phyloP scores from a whole-genome alignment of 768 basidiomycete genomes.

The Jaapia argillacea region DNA sequence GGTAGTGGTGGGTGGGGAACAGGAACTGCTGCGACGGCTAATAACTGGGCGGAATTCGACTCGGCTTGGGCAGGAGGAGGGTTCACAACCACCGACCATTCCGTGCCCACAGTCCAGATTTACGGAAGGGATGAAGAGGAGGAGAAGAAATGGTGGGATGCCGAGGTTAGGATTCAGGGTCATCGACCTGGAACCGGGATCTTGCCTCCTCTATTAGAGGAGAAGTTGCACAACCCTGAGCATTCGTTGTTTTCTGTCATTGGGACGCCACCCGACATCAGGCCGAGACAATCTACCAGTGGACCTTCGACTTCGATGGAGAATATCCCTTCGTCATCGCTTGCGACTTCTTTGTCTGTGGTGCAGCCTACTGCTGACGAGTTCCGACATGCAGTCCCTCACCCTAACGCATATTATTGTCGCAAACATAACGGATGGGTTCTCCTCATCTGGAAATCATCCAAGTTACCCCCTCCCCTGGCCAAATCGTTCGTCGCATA shows the following conservation, averaged over 20 bases:
- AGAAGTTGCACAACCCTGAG: conserved; percentile 59
- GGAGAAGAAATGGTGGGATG: conserved; percentile 65
- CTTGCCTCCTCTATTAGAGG: conserved; percentile 56
- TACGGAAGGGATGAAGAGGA: conserved; percentile 51
- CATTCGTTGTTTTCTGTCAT: conserved; percentile 62
- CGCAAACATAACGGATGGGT: conserved; percentile 79
- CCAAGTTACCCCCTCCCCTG: conserved; percentile 50
- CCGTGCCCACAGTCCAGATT: conserved; percentile 30
- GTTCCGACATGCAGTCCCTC: conserved; percentile 60
- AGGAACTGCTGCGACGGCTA: neutral
- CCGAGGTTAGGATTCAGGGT: conserved; percentile 29
- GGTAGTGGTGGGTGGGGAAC: no score
- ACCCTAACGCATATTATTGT: conserved; percentile 79
- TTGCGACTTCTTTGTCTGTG: conserved; percentile 9
- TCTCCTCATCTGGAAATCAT: conserved; percentile 59
- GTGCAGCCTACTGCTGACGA: conserved; percentile 48
- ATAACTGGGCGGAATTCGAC: conserved; percentile 19
- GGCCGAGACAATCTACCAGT: conserved; percentile 13
- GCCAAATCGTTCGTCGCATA: conserved; percentile 36
- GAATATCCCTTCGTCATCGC: conserved; percentile 12
- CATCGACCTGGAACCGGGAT: conserved; percentile 63
- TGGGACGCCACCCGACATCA: conserved; percentile 24
- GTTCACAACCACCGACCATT: conserved; percentile 1
- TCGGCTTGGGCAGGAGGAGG: conserved; percentile 15
- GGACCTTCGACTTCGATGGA: conserved; percentile 8